Evolutionary conservation across 805 yeast species (phyloP).

Genomic region (Candida palmyrensis): DNA sequence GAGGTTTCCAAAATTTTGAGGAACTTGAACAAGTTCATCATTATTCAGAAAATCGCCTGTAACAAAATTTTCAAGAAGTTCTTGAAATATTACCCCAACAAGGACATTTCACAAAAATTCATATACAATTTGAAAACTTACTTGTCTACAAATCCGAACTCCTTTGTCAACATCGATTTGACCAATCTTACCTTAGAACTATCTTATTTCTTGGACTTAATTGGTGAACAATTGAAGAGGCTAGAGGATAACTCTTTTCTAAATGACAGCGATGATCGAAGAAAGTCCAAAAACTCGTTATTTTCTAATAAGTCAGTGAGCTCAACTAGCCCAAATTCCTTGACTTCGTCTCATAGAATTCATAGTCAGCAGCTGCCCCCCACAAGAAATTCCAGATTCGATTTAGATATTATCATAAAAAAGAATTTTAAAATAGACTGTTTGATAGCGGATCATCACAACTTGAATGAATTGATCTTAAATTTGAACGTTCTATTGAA

Average conservation of each 20-base stretch:
- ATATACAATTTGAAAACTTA: slow-evolving; percentile 23
- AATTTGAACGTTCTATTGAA: slow-evolving; percentile 30
- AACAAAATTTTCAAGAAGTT: slow-evolving; percentile 72
- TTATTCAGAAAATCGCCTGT: slow-evolving; percentile 69
- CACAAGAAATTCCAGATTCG: slow-evolving; percentile 21
- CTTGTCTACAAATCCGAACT: slow-evolving; percentile 40
- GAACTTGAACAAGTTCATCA: slow-evolving; percentile 62
- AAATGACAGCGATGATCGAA: not conserved
- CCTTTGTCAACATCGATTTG: slow-evolving; percentile 59
- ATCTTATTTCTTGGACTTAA: slow-evolving; percentile 25
- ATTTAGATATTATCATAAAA: slow-evolving; percentile 24
- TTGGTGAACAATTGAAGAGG: slow-evolving; percentile 6
- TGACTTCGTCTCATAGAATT: not conserved
- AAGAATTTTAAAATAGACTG: slow-evolving; percentile 32
- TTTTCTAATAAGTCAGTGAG: slow-evolving; percentile 1
- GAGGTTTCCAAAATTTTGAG: slow-evolving; percentile 46
- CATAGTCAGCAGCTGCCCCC: slow-evolving; percentile 2
- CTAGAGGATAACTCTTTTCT: not conserved
- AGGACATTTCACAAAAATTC: slow-evolving; percentile 16
- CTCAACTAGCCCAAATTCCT: slow-evolving; percentile 3
- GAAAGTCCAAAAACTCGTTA: slow-evolving; percentile 1
- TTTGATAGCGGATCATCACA: slow-evolving; percentile 29
- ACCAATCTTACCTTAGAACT: slow-evolving; percentile 58
- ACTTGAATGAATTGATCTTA: slow-evolving; percentile 27
- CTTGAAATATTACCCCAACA: slow-evolving; percentile 36